Percentiles rank a stretch among this genome's conserved stretches.
These are phyloP conservation scores for Penicillium nucicola DNA, from an alignment of 495 filamentous ascomycete species.

Conservation along the genomic window DNA sequence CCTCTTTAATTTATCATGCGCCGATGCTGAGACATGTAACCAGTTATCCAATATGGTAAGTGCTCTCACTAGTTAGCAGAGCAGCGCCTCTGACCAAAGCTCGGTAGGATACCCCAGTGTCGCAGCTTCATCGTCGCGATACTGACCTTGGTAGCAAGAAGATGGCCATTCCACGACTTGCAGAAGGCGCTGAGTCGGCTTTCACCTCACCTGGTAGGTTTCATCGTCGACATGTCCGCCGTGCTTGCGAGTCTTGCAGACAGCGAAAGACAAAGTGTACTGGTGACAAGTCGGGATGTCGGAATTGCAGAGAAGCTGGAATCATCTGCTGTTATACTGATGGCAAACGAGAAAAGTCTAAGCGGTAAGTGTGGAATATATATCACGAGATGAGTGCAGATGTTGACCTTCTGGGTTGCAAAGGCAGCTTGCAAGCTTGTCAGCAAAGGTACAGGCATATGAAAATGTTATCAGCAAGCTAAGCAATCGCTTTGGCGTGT, in stretches of 20 bases:
- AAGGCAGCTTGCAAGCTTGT: slow-evolving; percentile 49
- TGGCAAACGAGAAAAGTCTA: slow-evolving; percentile 56
- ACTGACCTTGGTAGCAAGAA: slow-evolving; percentile 26
- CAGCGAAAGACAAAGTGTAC: slow-evolving; percentile 58
- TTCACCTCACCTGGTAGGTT: slow-evolving; percentile 35
- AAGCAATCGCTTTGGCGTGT: slow-evolving; percentile 36
- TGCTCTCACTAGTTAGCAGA: background rate
- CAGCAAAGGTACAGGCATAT: slow-evolving; percentile 47
- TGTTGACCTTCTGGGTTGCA: background rate
- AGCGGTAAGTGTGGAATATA: slow-evolving; percentile 35
- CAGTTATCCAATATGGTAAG: slow-evolving; percentile 28
- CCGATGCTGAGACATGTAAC: slow-evolving; percentile 28
- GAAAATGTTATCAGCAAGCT: slow-evolving; percentile 41
- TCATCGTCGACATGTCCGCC: slow-evolving; percentile 43
- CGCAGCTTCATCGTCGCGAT: slow-evolving; percentile 17
- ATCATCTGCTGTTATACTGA: slow-evolving; percentile 53
- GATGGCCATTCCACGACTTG: slow-evolving; percentile 41
- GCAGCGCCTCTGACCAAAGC: background rate
- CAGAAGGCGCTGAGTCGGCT: slow-evolving; percentile 38
- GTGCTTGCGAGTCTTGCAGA: slow-evolving; percentile 48
- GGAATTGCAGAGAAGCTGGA: slow-evolving; percentile 51
- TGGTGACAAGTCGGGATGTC: slow-evolving; percentile 52
- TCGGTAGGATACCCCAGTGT: slow-evolving; percentile 21
- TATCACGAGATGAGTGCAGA: background rate
- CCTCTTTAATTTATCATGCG: slow-evolving; percentile 29